Evolutionary conservation across 2,329 filamentous ascomycete genomes (phyloP).

Genomic region (Diaporthe helianthi): DNA sequence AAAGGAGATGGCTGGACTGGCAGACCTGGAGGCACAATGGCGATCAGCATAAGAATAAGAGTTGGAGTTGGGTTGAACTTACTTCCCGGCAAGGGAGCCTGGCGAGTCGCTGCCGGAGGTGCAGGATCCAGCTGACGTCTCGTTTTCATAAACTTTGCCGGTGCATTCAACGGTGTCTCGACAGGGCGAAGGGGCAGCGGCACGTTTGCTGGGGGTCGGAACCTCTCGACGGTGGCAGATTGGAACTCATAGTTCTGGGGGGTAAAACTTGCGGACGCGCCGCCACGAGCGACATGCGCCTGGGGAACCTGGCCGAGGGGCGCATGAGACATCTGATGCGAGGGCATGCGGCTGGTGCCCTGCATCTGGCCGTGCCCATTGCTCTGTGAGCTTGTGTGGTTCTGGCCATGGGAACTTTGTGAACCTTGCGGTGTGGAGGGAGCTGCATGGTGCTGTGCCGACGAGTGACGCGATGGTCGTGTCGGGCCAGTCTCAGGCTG

Average conservation of each 20-base stretch:
- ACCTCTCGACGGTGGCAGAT: conserved; percentile 69
- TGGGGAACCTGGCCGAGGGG: conserved; percentile 41
- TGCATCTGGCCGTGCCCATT: conserved; percentile 30
- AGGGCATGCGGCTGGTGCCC: conserved; percentile 21
- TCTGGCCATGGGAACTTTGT: conserved; percentile 38
- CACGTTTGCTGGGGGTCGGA: conserved; percentile 71
- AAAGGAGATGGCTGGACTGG: conserved; percentile 48
- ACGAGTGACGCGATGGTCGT: conserved; percentile 67
- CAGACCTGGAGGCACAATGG: conserved; percentile 14
- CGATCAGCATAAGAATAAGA: background rate
- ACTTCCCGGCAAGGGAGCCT: conserved; percentile 61
- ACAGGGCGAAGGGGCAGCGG: conserved; percentile 75
- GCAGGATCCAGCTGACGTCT: conserved; percentile 53
- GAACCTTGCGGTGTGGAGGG: conserved; percentile 40
- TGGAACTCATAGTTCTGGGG: conserved; percentile 63
- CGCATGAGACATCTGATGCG: conserved; percentile 29
- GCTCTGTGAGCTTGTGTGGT: conserved; percentile 40
- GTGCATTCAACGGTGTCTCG: conserved; percentile 76
- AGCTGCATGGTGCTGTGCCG: conserved; percentile 50
- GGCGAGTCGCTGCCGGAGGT: conserved; percentile 9
- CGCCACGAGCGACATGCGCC: conserved; percentile 44
- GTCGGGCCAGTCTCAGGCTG: conserved; percentile 77
- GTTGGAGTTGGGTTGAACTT: conserved; percentile 47
- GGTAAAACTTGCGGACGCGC: conserved; percentile 56
- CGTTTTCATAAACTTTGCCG: conserved; percentile 67